Conservation (phyloP, 768 basidiomycete genomes). For the Cystofilobasidium bisporidii region DNA sequence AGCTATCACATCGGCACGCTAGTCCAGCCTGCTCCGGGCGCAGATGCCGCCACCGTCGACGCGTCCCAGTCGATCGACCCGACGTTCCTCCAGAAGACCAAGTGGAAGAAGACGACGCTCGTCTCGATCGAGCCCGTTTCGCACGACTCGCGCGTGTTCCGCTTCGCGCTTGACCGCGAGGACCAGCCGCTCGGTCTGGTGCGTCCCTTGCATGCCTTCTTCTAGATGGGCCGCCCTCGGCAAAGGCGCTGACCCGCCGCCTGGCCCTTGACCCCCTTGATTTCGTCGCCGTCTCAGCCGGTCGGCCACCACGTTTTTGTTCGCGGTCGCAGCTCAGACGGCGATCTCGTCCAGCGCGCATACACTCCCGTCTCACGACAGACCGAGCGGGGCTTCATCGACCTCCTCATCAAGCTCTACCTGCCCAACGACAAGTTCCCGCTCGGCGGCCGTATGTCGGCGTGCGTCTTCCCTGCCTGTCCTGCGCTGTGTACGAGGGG, state of each 20-base stretch:
- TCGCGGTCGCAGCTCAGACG: constrained; percentile 44
- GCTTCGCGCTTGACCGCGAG: constrained; percentile 45
- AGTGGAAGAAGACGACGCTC: constrained; percentile 48
- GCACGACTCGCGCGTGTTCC: constrained; percentile 48
- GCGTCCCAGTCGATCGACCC: constrained; percentile 19
- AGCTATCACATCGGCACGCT: constrained; percentile 50
- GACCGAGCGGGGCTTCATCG: constrained; percentile 46
- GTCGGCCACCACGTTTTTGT: constrained; percentile 56
- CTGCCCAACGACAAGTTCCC: constrained; percentile 31
- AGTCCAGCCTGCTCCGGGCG: background rate
- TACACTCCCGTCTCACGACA: constrained; percentile 53
- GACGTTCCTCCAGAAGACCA: constrained; percentile 45
- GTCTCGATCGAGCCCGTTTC: constrained; percentile 43
- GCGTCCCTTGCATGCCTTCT: background rate
- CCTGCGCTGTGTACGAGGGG: background rate
- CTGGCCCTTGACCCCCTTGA: too few species aligned
- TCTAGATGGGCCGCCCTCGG: too few species aligned
- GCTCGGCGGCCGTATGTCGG: constrained; percentile 50
- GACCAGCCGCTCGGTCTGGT: constrained; percentile 47
- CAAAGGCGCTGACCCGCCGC: too few species aligned
- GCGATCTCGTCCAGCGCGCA: constrained; percentile 50
- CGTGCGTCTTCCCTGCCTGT: constrained; percentile 16
- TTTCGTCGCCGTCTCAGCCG: constrained; percentile 32
- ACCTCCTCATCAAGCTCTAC: constrained; percentile 47
- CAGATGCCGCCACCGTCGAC: constrained; percentile 3